Percentiles rank a stretch among this genome's conserved stretches.
Evolutionary conservation across 148 eudicot species (phyloP).

Genomic region (Camellia sinensis): DNA sequence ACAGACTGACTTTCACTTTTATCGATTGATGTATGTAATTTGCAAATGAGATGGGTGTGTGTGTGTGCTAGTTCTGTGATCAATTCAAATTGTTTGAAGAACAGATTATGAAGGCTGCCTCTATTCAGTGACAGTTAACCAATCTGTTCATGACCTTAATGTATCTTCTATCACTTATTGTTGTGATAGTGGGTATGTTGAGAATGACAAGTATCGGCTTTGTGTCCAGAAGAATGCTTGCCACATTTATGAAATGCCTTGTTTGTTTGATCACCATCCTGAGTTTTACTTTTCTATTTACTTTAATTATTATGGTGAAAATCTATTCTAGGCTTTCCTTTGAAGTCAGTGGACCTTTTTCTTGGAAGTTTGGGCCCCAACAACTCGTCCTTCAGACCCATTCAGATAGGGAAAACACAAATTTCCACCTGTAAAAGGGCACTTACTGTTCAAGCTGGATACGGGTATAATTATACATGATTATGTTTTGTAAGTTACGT

Average conservation of each 20-base stretch:
- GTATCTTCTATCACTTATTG: background rate
- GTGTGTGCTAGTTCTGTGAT: background rate
- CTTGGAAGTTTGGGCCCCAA: constrained; percentile 40
- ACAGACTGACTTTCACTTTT: background rate
- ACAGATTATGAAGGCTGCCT: background rate
- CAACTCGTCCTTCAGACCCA: constrained; percentile 38
- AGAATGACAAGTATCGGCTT: too few relatives aligned
- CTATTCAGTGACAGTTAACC: background rate
- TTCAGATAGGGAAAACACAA: constrained; percentile 27
- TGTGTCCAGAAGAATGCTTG: background rate
- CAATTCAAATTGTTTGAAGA: background rate
- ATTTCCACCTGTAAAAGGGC: constrained; percentile 28
- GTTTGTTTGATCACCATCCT: background rate
- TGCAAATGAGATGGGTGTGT: background rate
- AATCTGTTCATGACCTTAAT: background rate
- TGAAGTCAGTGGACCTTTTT: constrained; percentile 44
- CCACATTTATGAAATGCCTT: background rate
- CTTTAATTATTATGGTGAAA: constrained; percentile 5
- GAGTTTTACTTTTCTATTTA: background rate
- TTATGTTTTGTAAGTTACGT: background rate
- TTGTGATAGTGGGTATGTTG: background rate
- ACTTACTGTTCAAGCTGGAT: constrained; percentile 60
- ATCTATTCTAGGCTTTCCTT: constrained; percentile 32
- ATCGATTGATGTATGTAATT: background rate
- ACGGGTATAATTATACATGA: constrained; percentile 41